Percentiles rank a stretch among this genome's conserved stretches.
Evolutionary conservation across 805 yeast species (phyloP).

Genomic region (Grigorovia yakushimaensis): DNA sequence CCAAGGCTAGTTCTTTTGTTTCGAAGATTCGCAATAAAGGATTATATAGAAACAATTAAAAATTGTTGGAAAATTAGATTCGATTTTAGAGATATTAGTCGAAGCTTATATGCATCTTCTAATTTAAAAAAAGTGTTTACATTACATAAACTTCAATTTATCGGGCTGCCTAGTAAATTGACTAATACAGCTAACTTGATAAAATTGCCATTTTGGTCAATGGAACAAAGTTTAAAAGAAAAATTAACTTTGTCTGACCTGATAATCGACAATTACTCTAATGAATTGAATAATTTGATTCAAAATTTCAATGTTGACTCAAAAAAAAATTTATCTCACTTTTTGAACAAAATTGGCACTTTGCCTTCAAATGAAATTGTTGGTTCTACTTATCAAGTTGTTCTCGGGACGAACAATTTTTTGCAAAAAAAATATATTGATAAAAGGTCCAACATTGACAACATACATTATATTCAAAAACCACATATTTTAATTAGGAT

Average conservation of each 20-base stretch:
- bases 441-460: neutral
- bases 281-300: slow-evolving; percentile 15
- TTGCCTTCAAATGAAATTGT: neutral
- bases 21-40: no score
- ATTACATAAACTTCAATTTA: slow-evolving; percentile 5
- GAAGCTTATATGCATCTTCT: slow-evolving; percentile 2
- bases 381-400: neutral
- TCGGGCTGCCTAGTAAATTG: slow-evolving; percentile 8
- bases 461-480: slow-evolving; percentile 3
- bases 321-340: neutral
- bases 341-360: neutral
- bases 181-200: neutral
- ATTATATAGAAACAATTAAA: no score
- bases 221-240: slow-evolving; percentile 13
- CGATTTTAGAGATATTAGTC: neutral
- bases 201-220: slow-evolving; percentile 11
- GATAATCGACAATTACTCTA: slow-evolving; percentile 7
- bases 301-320: neutral
- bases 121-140: slow-evolving; percentile 3
- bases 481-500: slow-evolving; percentile 42
- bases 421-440: neutral
- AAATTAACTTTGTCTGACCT: slow-evolving; percentile 4
- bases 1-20: neutral
- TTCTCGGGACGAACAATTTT: neutral
- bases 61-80: no score